Evolutionary conservation across 805 yeast genomes (phyloP), one percentile per base, ranked within the genome.

Genomic region (Torulaspora franciscae): DNA sequence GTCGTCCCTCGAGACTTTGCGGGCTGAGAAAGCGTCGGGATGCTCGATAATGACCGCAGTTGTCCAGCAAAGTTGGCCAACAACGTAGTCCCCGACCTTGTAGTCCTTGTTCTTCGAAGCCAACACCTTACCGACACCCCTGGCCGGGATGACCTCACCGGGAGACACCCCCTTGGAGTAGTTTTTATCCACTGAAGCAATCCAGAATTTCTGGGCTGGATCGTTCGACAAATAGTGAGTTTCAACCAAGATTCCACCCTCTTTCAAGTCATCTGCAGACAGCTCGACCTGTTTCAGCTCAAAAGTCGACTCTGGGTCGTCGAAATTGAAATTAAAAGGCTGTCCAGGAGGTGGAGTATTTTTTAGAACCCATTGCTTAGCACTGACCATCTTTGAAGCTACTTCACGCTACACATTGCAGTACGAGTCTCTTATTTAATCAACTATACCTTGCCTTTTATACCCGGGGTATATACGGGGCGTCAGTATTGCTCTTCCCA

Each of bases 121-220:
- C 10, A 80, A 42, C 7, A 81, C 74, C 50, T 73, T 66, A 10
- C 69, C 81, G 29, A 81, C 42, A 28, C 81, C 83, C 45, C 71
- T 67, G 44, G 81, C 70, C 11, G 72, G 66, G 15, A 77, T 74
- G 14, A 75, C 75, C 38, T 67, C 65, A 23, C 64, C 59, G 8
- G 72, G 60, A 24, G 77, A 74, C 3, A 58, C 54, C 14, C 62
- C 61, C 33, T 54, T 54, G 5, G 61, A 54, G 48, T 64, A 63
- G 37, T 67, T 61, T 43, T 54, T 50, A 39, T 58, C 65, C 14
- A 50, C 48, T 10, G 65, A 53, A 2, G 67, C 51, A 48, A 78
- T 77, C 80, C 83, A 77, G 38, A 70, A 70, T 59, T 80, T 77
- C 55, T 78, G 81, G 13, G 83, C 77, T 10, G 85, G 84, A 56